These are phyloP conservation scores for Hura crepitans DNA, from an alignment of 441 rosid genomes.

Conservation along the genomic window DNA sequence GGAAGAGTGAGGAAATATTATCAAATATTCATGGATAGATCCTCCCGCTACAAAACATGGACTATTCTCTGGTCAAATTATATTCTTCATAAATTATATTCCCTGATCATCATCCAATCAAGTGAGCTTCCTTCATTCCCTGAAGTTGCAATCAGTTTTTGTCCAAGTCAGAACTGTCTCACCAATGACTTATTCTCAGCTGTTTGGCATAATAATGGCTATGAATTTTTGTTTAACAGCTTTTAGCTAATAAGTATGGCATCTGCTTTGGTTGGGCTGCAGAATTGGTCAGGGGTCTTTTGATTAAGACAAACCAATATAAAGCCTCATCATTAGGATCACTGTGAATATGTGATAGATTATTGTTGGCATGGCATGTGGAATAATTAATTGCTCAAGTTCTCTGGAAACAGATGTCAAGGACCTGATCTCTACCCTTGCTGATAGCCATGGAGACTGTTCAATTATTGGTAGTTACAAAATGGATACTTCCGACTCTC, in stretches of 20 bases:
- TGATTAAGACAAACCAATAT: not conserved
- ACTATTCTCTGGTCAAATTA: too few species aligned
- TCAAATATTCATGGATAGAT: not conserved
- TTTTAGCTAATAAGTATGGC: not conserved
- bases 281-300: not conserved
- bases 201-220: not conserved
- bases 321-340: constrained; percentile 1
- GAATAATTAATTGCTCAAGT: not conserved
- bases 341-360: not conserved
- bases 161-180: not conserved
- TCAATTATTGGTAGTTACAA: constrained; percentile 70
- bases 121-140: not conserved
- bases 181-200: not conserved
- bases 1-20: not conserved
- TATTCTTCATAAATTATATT: too few species aligned
- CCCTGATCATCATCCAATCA: too few species aligned
- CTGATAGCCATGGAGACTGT: constrained; percentile 80
- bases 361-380: not conserved
- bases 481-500: constrained; percentile 62
- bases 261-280: not conserved
- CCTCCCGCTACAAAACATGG: not conserved
- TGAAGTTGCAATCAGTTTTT: not conserved
- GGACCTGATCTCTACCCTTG: constrained; percentile 80
- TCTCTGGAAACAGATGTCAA: constrained; percentile 64
- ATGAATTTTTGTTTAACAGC: not conserved